phyloP scores from a whole-genome alignment of 2,329 filamentous ascomycete species.

The Colletotrichum simmondsii region DNA sequence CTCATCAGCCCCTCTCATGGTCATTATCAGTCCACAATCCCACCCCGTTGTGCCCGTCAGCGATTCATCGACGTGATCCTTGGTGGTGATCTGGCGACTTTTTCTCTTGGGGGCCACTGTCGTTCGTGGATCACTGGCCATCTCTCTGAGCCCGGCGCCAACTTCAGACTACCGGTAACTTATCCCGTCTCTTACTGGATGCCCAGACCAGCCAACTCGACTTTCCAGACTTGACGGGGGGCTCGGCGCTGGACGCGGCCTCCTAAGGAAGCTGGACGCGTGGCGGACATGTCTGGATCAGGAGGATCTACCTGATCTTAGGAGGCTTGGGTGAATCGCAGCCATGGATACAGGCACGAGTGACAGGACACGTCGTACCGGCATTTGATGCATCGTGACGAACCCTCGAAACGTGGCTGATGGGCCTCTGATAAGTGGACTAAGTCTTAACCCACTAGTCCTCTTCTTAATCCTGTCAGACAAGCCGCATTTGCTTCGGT shows the following conservation, averaged over 20 bases:
- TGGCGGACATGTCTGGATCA: slow-evolving; percentile 9
- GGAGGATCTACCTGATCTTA: slow-evolving; percentile 17
- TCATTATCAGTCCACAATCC: slow-evolving; percentile 17
- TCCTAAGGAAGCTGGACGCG: neutral
- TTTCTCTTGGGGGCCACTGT: neutral
- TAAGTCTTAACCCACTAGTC: neutral
- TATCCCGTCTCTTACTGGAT: neutral
- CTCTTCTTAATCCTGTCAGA: neutral
- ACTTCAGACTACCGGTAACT: slow-evolving; percentile 1
- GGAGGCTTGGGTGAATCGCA: neutral
- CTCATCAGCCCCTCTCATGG: neutral
- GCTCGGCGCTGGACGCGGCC: neutral
- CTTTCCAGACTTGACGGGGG: neutral
- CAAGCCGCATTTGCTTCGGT: too few relatives aligned
- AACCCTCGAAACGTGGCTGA: slow-evolving; percentile 2
- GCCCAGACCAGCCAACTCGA: neutral
- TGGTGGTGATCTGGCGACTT: slow-evolving; percentile 21
- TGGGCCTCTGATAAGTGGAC: neutral
- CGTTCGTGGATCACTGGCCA: slow-evolving; percentile 7
- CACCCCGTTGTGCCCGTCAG: neutral
- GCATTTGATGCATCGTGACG: slow-evolving; percentile 2
- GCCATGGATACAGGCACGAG: neutral
- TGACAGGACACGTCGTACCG: neutral
- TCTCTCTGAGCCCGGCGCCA: neutral
- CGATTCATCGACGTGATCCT: slow-evolving; percentile 25